Percentiles rank a stretch among this genome's conserved stretches.
phyloP scores from a whole-genome alignment of 2,329 filamentous ascomycete species.

The Arthroderma uncinatum region DNA sequence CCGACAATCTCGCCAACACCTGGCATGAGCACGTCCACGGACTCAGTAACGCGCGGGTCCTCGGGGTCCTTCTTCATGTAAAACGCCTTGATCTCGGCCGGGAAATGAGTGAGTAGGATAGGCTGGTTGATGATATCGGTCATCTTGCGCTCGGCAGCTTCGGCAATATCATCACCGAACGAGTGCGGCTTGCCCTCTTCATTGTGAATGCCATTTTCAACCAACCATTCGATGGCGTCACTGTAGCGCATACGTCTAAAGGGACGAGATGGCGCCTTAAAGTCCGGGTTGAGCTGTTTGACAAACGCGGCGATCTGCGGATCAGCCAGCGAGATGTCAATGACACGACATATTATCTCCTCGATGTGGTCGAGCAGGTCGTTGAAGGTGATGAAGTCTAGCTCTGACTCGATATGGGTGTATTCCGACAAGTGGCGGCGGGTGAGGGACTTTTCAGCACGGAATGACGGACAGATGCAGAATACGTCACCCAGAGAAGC shows the following conservation, averaged over 20 bases:
- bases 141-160: slow-evolving; percentile 93
- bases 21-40: slow-evolving; percentile 78
- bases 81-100: slow-evolving; percentile 93
- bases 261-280: slow-evolving; percentile 67
- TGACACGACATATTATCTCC: slow-evolving; percentile 72
- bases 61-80: slow-evolving; percentile 88
- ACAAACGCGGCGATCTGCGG: slow-evolving; percentile 61
- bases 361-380: slow-evolving; percentile 83
- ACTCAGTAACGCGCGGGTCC: slow-evolving; percentile 80
- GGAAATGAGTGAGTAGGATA: slow-evolving; percentile 96
- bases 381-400: slow-evolving; percentile 89
- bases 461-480: slow-evolving; percentile 98
- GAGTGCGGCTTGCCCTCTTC: slow-evolving; percentile 81
- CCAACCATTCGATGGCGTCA: slow-evolving; percentile 90
- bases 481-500: slow-evolving; percentile 89
- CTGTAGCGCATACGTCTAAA: slow-evolving; percentile 93
- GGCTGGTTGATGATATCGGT: slow-evolving; percentile 92
- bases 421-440: slow-evolving; percentile 92
- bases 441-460: slow-evolving; percentile 90
- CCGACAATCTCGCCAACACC: slow-evolving; percentile 96
- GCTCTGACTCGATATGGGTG: slow-evolving; percentile 89
- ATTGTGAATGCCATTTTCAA: slow-evolving; percentile 80
- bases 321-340: slow-evolving; percentile 66
- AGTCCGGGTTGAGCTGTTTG: slow-evolving; percentile 81
- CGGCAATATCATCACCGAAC: slow-evolving; percentile 96